phyloP scores from a whole-genome alignment of 345 rosid species.

The Excoecaria agallocha region DNA sequence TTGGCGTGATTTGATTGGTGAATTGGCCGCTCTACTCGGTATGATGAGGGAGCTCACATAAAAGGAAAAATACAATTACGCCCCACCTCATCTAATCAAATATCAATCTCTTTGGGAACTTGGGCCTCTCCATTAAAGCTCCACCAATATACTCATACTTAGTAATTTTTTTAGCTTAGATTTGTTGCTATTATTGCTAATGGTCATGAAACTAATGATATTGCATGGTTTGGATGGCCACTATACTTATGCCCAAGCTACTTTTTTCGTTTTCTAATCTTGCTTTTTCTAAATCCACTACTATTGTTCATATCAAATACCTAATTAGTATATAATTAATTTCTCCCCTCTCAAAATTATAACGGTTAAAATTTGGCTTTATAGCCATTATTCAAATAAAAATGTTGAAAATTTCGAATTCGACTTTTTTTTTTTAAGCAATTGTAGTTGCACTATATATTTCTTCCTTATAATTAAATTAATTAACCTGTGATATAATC shows the following conservation, averaged over 20 bases:
- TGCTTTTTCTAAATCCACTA: too few species aligned
- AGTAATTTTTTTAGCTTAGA: constrained; percentile 13
- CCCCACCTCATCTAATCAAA: constrained; percentile 47
- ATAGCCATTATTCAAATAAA: too few species aligned
- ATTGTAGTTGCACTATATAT: too few species aligned
- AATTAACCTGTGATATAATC: neutral
- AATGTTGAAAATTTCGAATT: too few species aligned
- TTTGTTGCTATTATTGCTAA: neutral
- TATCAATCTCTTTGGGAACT: constrained; percentile 88
- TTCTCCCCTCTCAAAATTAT: constrained; percentile 6
- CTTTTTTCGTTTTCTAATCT: neutral
- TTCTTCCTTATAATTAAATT: too few species aligned
- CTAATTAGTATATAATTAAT: too few species aligned
- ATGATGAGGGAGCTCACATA: constrained; percentile 38
- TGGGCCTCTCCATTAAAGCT: constrained; percentile 63
- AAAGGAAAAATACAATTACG: constrained; percentile 17
- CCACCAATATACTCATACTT: constrained; percentile 35
- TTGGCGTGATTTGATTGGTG: constrained; percentile 38
- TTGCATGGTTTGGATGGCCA: constrained; percentile 16
- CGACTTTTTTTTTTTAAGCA: too few species aligned
- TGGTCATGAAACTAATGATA: neutral
- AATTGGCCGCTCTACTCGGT: constrained; percentile 40
- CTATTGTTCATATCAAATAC: too few species aligned
- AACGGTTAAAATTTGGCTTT: too few species aligned
- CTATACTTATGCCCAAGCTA: too few species aligned